Evolutionary conservation across 495 filamentous ascomycete species (phyloP).

Genomic region (Penicillium paxilli): DNA sequence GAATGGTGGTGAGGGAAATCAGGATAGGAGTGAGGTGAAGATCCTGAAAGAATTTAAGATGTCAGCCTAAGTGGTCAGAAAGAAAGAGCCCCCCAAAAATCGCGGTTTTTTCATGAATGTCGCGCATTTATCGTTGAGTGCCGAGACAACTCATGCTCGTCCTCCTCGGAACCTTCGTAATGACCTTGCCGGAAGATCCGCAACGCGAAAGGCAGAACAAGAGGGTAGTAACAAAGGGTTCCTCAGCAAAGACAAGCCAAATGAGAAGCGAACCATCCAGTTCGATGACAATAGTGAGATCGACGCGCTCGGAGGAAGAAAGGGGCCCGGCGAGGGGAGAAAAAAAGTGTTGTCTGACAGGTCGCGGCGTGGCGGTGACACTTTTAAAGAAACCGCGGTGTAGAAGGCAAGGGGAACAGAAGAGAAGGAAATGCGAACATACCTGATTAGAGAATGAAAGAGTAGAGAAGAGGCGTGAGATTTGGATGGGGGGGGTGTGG

Average conservation of each 20-base stretch:
- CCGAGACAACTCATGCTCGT: neutral
- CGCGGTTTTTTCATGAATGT: neutral
- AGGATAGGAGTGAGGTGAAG: too few relatives aligned
- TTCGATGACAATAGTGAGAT: neutral
- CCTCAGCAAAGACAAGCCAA: neutral
- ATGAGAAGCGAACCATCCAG: neutral
- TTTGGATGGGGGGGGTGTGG: neutral
- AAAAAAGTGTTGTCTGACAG: neutral
- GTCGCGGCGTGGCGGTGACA: neutral
- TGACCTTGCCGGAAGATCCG: neutral
- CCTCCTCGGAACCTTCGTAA: neutral
- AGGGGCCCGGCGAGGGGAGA: neutral
- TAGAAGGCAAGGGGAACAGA: neutral
- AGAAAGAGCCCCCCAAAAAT: too few relatives aligned
- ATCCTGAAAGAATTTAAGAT: too few relatives aligned
- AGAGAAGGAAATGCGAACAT: neutral
- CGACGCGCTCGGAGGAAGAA: constrained; percentile 1
- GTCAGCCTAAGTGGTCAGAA: neutral
- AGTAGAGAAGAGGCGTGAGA: neutral
- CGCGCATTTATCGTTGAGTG: neutral
- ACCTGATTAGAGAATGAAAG: neutral
- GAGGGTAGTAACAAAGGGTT: neutral
- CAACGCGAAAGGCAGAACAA: neutral
- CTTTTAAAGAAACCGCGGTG: neutral
- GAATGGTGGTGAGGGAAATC: neutral